These are phyloP conservation scores for Hypericum androsaemum DNA, from an alignment of 345 rosid species.

Conservation along the genomic window DNA sequence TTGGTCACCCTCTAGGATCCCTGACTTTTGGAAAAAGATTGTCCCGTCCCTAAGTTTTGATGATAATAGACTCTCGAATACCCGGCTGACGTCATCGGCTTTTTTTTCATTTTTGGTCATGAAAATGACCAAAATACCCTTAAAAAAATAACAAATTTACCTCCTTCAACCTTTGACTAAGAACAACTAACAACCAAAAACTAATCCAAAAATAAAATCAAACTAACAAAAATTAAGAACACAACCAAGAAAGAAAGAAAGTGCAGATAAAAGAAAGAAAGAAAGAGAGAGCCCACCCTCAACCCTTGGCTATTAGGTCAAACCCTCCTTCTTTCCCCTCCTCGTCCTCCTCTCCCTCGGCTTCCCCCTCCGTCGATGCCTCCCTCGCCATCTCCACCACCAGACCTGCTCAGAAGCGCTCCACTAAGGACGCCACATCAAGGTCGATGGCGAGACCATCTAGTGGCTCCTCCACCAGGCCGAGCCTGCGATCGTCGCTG, in stretches of 20 bases:
- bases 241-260: neutral
- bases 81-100: too few species aligned
- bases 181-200: too few species aligned
- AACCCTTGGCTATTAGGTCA: slow-evolving; percentile 15
- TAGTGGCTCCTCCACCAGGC: slow-evolving; percentile 76
- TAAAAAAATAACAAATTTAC: too few species aligned
- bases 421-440: slow-evolving; percentile 56
- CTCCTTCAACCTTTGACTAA: too few species aligned
- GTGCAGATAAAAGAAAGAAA: neutral
- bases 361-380: slow-evolving; percentile 37
- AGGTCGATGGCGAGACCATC: slow-evolving; percentile 68
- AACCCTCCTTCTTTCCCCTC: slow-evolving; percentile 17
- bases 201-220: too few species aligned
- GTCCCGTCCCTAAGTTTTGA: too few species aligned
- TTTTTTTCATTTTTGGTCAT: too few species aligned
- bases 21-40: too few species aligned
- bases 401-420: slow-evolving; percentile 58
- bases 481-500: slow-evolving; percentile 56
- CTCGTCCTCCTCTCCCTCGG: slow-evolving; percentile 13
- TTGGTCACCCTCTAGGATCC: too few species aligned
- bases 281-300: slow-evolving; percentile 3
- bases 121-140: too few species aligned
- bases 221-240: too few species aligned
- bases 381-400: slow-evolving; percentile 63
- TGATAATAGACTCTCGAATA: too few species aligned